A percentile compares a stretch with the other conserved stretches of the same genome.
These are phyloP conservation scores for Oryza australiensis DNA, from an alignment of 176 grass and related monocot genomes.

Conservation along the genomic window DNA sequence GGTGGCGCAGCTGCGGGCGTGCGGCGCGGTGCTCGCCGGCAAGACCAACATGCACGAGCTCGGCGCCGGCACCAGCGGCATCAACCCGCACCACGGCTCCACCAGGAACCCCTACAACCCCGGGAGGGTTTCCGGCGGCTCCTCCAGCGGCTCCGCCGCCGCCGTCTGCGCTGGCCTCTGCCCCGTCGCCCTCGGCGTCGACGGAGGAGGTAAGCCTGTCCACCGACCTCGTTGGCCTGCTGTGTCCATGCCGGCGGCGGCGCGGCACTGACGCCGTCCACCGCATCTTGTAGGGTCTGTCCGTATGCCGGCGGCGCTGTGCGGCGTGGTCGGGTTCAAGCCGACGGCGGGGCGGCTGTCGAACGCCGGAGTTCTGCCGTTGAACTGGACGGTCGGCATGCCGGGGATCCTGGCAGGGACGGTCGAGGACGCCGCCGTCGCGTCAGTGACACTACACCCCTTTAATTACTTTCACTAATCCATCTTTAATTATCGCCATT, in stretches of 20 bases:
- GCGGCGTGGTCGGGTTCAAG: constrained; percentile 94
- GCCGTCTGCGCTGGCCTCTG: constrained; percentile 90
- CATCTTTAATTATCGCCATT: neutral
- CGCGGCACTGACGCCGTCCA: too few species aligned
- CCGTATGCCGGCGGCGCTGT: constrained; percentile 84
- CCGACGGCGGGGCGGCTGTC: constrained; percentile 84
- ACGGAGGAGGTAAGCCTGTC: constrained; percentile 88
- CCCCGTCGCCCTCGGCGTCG: constrained; percentile 91
- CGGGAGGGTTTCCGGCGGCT: constrained; percentile 72
- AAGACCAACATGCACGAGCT: constrained; percentile 99
- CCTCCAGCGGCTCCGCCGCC: constrained; percentile 92
- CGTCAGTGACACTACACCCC: constrained; percentile 45
- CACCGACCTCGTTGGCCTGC: too few species aligned
- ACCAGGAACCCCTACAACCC: constrained; percentile 82
- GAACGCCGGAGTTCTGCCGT: constrained; percentile 75
- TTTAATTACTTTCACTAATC: neutral
- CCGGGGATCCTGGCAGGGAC: constrained; percentile 87
- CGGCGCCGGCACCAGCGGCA: constrained; percentile 72
- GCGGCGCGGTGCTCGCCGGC: constrained; percentile 81
- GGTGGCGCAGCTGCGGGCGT: constrained; percentile 78
- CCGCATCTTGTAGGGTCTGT: constrained; percentile 55
- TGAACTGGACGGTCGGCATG: constrained; percentile 99
- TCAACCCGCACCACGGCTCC: constrained; percentile 61
- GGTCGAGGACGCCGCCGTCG: constrained; percentile 82
- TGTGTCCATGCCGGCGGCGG: too few species aligned